Conservation (phyloP, 176 grass and related monocot genomes). For the Echinochloa phyllopogon region DNA sequence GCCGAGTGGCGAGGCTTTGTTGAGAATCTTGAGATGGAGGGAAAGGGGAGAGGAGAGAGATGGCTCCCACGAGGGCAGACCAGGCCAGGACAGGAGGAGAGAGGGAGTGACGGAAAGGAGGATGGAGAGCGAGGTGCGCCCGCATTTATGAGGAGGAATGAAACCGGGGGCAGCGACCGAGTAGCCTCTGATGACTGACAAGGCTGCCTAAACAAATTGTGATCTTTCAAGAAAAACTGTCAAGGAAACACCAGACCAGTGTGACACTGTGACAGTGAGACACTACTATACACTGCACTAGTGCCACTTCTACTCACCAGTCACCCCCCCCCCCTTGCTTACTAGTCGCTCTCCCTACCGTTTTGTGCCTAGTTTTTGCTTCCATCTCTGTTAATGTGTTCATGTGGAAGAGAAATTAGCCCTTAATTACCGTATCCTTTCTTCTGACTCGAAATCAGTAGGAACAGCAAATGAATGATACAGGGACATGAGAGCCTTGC, state of each 20-base stretch:
- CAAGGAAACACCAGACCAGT: not conserved
- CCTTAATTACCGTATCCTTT: not conserved
- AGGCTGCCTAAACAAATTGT: not conserved
- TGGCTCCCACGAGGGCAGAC: not conserved
- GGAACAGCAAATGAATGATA: too few species aligned
- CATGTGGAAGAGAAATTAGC: not conserved
- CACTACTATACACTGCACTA: not conserved
- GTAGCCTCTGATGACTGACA: not conserved
- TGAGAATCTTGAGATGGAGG: not conserved
- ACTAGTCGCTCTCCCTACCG: not conserved
- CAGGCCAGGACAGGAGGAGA: not conserved
- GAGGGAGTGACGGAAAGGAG: not conserved
- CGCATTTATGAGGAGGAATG: constrained; percentile 50
- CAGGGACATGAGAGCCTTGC: too few species aligned
- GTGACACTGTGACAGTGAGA: not conserved
- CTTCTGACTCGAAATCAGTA: not conserved
- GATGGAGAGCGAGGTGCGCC: constrained; percentile 21
- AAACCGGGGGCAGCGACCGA: not conserved
- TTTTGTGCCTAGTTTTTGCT: not conserved
- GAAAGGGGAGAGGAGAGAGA: not conserved
- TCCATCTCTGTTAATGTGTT: not conserved
- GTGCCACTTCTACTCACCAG: not conserved
- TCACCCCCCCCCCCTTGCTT: not conserved
- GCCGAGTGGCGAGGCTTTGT: not conserved
- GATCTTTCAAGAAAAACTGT: not conserved